Percentiles rank a stretch among this genome's conserved stretches.
Evolutionary conservation across 192 early-diverging fungal species (phyloP).

Genomic region (Chytriomyces confervae): DNA sequence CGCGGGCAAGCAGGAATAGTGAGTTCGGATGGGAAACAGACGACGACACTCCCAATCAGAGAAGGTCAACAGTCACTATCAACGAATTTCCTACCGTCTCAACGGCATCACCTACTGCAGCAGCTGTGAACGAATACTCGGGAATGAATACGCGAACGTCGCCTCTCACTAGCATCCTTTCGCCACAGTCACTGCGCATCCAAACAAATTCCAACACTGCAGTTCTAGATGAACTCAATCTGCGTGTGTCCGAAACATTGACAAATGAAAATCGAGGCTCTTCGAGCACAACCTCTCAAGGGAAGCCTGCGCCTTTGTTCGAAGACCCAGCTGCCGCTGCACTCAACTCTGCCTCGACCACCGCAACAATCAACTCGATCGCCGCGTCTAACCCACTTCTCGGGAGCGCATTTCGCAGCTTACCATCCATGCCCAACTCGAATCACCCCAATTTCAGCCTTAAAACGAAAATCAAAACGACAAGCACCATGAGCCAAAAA

Average conservation of each 20-base stretch:
- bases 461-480: slow-evolving; percentile 34
- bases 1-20: not conserved
- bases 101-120: not conserved
- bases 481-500: not conserved
- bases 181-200: slow-evolving; percentile 10
- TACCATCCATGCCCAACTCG: not conserved
- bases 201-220: not conserved
- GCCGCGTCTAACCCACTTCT: slow-evolving; percentile 11
- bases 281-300: not conserved
- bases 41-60: not conserved
- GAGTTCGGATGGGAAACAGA: slow-evolving; percentile 1
- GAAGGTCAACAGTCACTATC: slow-evolving; percentile 31
- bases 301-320: no score
- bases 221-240: not conserved
- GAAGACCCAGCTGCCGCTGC: not conserved
- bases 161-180: slow-evolving; percentile 9
- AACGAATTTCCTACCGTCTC: not conserved
- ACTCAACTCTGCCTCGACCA: not conserved
- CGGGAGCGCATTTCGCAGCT: slow-evolving; percentile 21
- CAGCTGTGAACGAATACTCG: slow-evolving; percentile 1
- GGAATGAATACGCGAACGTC: slow-evolving; percentile 6
- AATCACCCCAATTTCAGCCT: slow-evolving; percentile 24
- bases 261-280: not conserved
- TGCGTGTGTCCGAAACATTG: not conserved
- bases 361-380: not conserved